Evolutionary conservation across 2,329 filamentous ascomycete species (phyloP).

Genomic region (Alternaria conjuncta): DNA sequence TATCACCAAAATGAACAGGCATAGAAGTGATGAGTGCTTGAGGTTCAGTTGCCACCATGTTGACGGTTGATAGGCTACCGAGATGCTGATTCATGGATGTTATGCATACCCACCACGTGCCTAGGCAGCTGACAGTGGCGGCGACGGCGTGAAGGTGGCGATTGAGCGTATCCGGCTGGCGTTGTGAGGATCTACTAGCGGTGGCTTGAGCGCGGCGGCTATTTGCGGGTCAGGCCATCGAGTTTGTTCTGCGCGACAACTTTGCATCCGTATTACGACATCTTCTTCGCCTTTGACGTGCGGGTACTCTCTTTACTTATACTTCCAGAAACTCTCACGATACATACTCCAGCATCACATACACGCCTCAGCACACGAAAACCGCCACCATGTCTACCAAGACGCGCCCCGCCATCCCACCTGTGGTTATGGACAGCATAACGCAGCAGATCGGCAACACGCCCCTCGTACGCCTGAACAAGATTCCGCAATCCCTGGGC

Average conservation of each 20-base stretch:
- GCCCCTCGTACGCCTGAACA: conserved; percentile 92
- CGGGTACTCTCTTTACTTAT: conserved; percentile 4
- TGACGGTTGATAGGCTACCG: background rate
- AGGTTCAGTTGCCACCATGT: background rate
- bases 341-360: background rate
- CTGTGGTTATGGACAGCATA: conserved; percentile 68
- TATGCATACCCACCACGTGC: background rate
- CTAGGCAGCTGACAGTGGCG: background rate
- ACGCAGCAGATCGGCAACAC: conserved; percentile 93
- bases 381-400: conserved; percentile 53
- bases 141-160: background rate
- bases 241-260: conserved; percentile 21
- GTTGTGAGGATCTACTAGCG: conserved; percentile 13
- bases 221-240: conserved; percentile 19
- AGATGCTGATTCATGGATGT: background rate
- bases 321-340: background rate
- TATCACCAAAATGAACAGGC: background rate
- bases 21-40: background rate
- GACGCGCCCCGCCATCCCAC: conserved; percentile 59
- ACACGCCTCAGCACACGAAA: background rate
- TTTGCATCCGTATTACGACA: background rate
- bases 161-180: background rate
- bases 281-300: conserved; percentile 1
- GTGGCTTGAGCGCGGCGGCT: conserved; percentile 19
- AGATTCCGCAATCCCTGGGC: conserved; percentile 87